Percentiles rank a stretch among this genome's conserved stretches.
Evolutionary conservation across 1,139 yeast species (phyloP).

Genomic region (Arxiozyma heterogenica): DNA sequence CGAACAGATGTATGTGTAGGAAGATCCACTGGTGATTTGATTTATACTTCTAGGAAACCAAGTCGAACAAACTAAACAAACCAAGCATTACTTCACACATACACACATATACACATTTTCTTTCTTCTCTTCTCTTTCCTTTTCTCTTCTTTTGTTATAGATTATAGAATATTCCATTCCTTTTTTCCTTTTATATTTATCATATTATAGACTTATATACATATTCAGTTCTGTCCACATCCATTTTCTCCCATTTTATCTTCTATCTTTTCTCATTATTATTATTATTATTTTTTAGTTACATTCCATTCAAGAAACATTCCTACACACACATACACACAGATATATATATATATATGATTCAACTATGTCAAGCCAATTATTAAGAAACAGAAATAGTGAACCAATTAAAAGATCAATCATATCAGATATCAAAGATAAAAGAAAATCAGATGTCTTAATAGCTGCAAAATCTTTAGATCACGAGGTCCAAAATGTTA

Average conservation of each 20-base stretch:
- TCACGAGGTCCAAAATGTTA: slow-evolving; percentile 27
- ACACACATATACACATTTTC: no score
- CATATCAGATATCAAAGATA: slow-evolving; percentile 7
- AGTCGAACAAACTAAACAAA: no score
- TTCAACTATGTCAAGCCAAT: not conserved
- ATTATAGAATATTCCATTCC: not conserved
- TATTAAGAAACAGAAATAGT: slow-evolving; percentile 4
- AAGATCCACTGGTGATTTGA: no score
- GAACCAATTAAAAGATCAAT: slow-evolving; percentile 5
- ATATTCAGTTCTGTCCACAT: not conserved
- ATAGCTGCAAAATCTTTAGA: slow-evolving; percentile 31
- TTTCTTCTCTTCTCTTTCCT: no score
- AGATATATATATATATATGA: not conserved
- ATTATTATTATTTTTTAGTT: no score
- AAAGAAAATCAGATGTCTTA: slow-evolving; percentile 29
- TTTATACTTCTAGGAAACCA: no score
- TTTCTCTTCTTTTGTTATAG: no score
- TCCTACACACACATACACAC: not conserved
- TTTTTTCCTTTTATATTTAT: no score
- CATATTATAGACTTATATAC: not conserved
- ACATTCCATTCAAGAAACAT: no score
- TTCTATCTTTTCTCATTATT: not conserved
- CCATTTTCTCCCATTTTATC: not conserved
- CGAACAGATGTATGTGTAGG: no score
- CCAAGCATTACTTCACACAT: no score